Conservation (phyloP, 1,139 yeast genomes). For the Arxiozyma bovina region DNA sequence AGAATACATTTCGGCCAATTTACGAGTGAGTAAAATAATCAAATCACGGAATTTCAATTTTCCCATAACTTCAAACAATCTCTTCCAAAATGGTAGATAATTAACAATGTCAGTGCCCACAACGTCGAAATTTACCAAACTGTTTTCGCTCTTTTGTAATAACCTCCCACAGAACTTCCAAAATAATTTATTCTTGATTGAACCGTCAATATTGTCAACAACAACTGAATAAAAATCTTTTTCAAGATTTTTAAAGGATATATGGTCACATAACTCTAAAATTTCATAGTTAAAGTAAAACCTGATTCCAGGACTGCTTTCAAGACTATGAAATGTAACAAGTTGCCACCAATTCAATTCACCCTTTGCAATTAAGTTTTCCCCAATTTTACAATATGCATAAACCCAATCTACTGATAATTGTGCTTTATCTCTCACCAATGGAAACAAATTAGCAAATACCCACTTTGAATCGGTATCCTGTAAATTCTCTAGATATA, state of each 20-base stretch:
- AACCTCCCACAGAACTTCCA: conserved; percentile 5
- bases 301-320: conserved; percentile 8
- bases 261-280: conserved; percentile 18
- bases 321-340: conserved; percentile 19
- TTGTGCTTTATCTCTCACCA: conserved; percentile 13
- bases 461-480: conserved; percentile 21
- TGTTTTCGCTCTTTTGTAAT: background rate
- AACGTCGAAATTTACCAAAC: conserved; percentile 6
- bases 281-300: conserved; percentile 17
- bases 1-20: background rate
- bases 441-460: conserved; percentile 19
- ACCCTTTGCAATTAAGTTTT: conserved; percentile 15
- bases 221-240: conserved; percentile 16
- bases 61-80: conserved; percentile 11
- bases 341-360: conserved; percentile 29
- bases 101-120: conserved; percentile 1
- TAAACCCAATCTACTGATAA: conserved; percentile 15
- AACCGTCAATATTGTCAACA: conserved; percentile 8
- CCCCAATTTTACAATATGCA: conserved; percentile 21
- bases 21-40: background rate
- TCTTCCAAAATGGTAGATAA: background rate
- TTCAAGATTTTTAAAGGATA: conserved; percentile 20
- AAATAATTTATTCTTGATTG: conserved; percentile 9
- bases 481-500: conserved; percentile 14
- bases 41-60: conserved; percentile 12